These are phyloP conservation scores for Agaricales sp. DNA, from an alignment of 1,284 basidiomycete species.

Conservation along the genomic window DNA sequence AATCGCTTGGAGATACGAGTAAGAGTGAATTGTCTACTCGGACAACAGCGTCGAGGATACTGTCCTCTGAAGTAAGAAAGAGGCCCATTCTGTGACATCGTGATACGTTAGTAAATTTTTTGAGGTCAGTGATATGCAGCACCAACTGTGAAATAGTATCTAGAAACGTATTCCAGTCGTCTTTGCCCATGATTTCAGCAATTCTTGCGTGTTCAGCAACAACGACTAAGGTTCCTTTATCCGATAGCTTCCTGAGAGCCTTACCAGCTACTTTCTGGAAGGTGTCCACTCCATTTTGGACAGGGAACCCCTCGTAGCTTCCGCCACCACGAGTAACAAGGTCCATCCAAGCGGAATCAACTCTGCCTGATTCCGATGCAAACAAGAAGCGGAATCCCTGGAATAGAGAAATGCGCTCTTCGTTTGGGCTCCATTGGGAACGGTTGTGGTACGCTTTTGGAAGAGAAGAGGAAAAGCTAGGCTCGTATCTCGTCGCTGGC, in stretches of 20 bases:
- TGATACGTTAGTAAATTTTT: no score
- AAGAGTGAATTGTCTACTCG: no score
- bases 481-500: conserved; percentile 40
- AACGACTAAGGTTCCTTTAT: conserved; percentile 36
- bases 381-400: conserved; percentile 43
- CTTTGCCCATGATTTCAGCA: conserved; percentile 35
- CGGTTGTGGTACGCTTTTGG: conserved; percentile 34
- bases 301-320: conserved; percentile 46
- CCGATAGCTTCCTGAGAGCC: conserved; percentile 37
- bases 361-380: conserved; percentile 41
- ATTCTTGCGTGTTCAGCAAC: conserved; percentile 39
- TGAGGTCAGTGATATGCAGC: no score
- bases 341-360: conserved; percentile 35
- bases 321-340: conserved; percentile 45
- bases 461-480: conserved; percentile 40
- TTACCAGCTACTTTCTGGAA: conserved; percentile 8
- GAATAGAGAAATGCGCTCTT: conserved; percentile 45
- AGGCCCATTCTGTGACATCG: no score
- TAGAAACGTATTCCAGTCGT: conserved; percentile 40
- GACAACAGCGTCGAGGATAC: no score
- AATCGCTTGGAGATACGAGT: no score
- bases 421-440: conserved; percentile 54
- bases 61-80: no score
- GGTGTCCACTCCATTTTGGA: conserved; percentile 27
- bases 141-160: no score